Percentiles rank a stretch among this genome's conserved stretches.
Evolutionary conservation across 2,329 filamentous ascomycete species (phyloP).

Genomic region (Aplosporella prunicola): DNA sequence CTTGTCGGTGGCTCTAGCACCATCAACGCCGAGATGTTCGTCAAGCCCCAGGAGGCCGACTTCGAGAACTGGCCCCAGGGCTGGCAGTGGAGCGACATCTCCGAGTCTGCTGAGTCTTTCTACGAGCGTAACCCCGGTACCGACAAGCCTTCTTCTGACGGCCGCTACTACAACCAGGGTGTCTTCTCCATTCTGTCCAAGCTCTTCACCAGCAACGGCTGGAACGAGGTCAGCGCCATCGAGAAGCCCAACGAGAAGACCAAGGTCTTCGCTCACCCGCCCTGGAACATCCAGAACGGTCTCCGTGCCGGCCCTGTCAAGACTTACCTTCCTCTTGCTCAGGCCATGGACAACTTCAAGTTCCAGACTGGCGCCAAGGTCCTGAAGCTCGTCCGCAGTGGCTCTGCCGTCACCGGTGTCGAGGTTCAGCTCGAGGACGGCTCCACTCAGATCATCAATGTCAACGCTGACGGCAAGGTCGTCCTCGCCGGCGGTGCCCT

Average conservation of each 20-base stretch:
- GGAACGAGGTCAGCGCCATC: constrained; percentile 15
- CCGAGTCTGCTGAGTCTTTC: constrained; percentile 14
- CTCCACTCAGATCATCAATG: constrained; percentile 14
- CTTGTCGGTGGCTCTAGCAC: constrained; percentile 30
- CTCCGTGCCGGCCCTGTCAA: constrained; percentile 16
- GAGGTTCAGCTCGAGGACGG: constrained; percentile 14
- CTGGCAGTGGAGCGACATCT: constrained; percentile 17
- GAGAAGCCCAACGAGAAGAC: constrained; percentile 16
- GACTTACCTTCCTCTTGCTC: constrained; percentile 16
- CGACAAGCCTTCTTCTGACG: constrained; percentile 15
- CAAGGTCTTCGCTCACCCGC: constrained; percentile 14
- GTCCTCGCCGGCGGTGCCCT: constrained; percentile 20
- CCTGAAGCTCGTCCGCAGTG: constrained; percentile 14
- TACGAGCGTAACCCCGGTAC: constrained; percentile 19
- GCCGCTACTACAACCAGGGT: constrained; percentile 17
- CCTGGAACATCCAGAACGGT: constrained; percentile 12
- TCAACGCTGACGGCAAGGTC: constrained; percentile 17
- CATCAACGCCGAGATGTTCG: constrained; percentile 28
- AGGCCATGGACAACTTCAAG: constrained; percentile 16
- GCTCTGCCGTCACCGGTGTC: constrained; percentile 15
- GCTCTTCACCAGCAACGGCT: constrained; percentile 15
- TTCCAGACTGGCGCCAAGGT: constrained; percentile 18
- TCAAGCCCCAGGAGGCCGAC: constrained; percentile 24
- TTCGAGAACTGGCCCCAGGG: constrained; percentile 19
- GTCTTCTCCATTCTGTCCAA: constrained; percentile 15